A percentile compares a stretch with the other conserved stretches of the same genome.
These are phyloP conservation scores for Paspalum notatum DNA, from an alignment of 176 grass and related monocot species.

Conservation along the genomic window DNA sequence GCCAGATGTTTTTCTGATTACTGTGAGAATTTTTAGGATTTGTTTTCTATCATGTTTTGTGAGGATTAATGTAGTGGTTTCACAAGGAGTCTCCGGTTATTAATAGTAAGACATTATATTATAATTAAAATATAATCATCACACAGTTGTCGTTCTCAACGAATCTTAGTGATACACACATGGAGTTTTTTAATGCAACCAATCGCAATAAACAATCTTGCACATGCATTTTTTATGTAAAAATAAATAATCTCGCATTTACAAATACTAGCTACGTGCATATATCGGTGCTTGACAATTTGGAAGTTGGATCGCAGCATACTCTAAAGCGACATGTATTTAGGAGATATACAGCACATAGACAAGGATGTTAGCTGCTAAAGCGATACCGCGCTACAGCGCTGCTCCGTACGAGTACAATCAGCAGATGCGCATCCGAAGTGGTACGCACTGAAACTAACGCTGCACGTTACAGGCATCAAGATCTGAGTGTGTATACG, in stretches of 20 bases:
- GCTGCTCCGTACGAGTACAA: neutral
- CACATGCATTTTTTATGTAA: no score
- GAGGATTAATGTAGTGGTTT: no score
- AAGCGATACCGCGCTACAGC: neutral
- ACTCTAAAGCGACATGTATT: neutral
- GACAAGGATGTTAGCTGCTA: conserved; percentile 15
- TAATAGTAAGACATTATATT: no score
- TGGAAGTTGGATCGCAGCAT: no score
- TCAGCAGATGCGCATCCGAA: conserved; percentile 20
- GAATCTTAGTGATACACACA: neutral
- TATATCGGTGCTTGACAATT: neutral
- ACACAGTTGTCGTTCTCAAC: neutral
- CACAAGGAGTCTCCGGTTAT: no score
- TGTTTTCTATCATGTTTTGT: no score
- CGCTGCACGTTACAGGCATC: conserved; percentile 17
- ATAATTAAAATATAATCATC: neutral
- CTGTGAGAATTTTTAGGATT: no score
- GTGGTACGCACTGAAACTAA: neutral
- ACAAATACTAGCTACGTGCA: neutral
- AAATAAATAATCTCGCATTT: no score
- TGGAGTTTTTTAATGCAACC: neutral
- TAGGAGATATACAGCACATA: neutral
- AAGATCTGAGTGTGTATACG: neutral
- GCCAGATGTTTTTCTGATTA: no score
- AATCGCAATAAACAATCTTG: neutral